Base-by-base conservation (phyloP, 768 basidiomycete genomes). In the Punctularia strigosozonata region DNA sequence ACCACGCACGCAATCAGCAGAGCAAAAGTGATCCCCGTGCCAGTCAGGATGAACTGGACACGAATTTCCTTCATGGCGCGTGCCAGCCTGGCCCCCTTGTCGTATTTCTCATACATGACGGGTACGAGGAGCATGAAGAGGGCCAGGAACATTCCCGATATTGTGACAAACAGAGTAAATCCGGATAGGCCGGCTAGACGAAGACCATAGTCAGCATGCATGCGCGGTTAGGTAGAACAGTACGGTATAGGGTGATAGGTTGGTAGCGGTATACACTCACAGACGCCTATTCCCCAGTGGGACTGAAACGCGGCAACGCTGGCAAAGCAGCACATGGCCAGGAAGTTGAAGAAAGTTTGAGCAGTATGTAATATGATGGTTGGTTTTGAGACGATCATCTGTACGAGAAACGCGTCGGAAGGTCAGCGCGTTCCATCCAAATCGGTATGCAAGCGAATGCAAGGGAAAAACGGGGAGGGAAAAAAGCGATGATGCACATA, bases 311-410 rank as follows among this genome's bases (percentile, higher is more conserved):
- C 64, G 0, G 91, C 91, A 3, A 90, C 84, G 49, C 83, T 80
- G 6, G 85, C 92, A 49, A 88, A 90, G 53, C 88, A 92, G 34
- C 80, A 82, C 76, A 94, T 82, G 10, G 87, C 76, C 33, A 97
- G 70, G 54, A 97, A 95, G 56, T 83, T 80, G 76, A 94, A 90
- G 68, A 97, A 91, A 39, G 77, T 71, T 64, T 94, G 84, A 3
- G 73, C 77, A 22, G 73, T 56, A 55, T 84, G 77, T 53, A 79
- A 77, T 40, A 87, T 68, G 53, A 89, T 83, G 44, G 77, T 68
- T 5, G 83, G 79, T 63, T 87, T 88, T 18, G 84, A 80, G 33
- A 89, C 75, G 49, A 89, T 88, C 83, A 88, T 85, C 87, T 89
- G 48, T 15, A 48, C 23, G 14, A 34, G 20, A 34, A 34, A 34